Evolutionary conservation across 2,329 filamentous ascomycete species (phyloP), one percentile per base, ranked within the genome.

Genomic region (Clonostachys rhizophaga): DNA sequence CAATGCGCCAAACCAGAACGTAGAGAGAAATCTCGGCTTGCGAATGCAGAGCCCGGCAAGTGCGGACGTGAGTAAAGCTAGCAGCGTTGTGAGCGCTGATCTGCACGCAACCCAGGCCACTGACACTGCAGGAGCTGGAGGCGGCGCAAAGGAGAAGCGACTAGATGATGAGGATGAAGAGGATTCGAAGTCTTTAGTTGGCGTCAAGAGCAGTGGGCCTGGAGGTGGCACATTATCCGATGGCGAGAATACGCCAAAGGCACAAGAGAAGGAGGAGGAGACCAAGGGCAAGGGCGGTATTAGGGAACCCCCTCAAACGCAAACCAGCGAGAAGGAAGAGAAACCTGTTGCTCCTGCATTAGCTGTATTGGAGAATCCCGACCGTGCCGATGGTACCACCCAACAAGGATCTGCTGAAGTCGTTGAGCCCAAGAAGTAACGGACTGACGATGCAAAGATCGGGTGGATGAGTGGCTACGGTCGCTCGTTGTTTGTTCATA

Each of bases 41-140:
- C 70, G 87, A 30, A 78, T 75, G 5, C 78, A 83, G 49, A 85
- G 78, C 7, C 79, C 84, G 1, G 76, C 75, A 1, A 90, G 86
- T 53, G 79, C 75, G 2, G 75, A 81, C 46, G 73, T 90, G 14
- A 91, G 87, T 60, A 79, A 83, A 52, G 86, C 88, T 2, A 91
- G 83, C 56, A 92, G 87, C 58, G 65, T 89, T 17, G 73, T 68
- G 57, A 78, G 70, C 47, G 51, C 40, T 11, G 14, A n/a, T 18
- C 14, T 39, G 2, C 58, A 60, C 36, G 34, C 18, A 36, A 34
- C 20, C 7, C 42, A 30, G 3, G 43, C 36, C 3, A 40, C 33
- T 7, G 46, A 42, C 5, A 44, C 24, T 41, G 12, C 6, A 36
- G 35, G 40, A 17, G 35, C 16, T 30, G 30, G 49, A 30, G 24